phyloP scores from a whole-genome alignment of 2,329 filamentous ascomycete genomes.

The Aspergillus clavatus region DNA sequence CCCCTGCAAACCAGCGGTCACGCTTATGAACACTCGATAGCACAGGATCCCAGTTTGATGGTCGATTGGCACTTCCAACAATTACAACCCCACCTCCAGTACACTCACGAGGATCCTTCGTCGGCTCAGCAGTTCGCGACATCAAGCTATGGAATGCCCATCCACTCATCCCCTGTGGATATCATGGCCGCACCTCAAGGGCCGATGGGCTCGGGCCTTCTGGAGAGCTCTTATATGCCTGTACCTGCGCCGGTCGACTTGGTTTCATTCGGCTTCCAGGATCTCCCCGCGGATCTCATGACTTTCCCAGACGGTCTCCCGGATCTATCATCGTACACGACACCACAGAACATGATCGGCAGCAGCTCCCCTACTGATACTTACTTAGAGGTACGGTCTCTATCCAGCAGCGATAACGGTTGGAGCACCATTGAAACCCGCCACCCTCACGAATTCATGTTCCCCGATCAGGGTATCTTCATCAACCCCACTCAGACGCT shows the following conservation, averaged over 20 bases:
- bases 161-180: constrained; percentile 49
- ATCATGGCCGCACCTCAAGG: constrained; percentile 56
- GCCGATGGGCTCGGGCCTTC: constrained; percentile 55
- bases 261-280: constrained; percentile 69
- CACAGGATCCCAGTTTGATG: constrained; percentile 42
- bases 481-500: constrained; percentile 91
- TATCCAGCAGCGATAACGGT: constrained; percentile 79
- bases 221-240: constrained; percentile 59
- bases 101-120: constrained; percentile 50
- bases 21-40: constrained; percentile 40
- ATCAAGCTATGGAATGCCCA: constrained; percentile 51
- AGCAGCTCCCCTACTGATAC: constrained; percentile 69
- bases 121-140: constrained; percentile 51
- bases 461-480: constrained; percentile 61
- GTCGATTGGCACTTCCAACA: constrained; percentile 45
- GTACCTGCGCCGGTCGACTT: constrained; percentile 56
- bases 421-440: constrained; percentile 79
- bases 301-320: constrained; percentile 50
- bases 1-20: constrained; percentile 43
- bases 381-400: constrained; percentile 79
- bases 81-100: constrained; percentile 36
- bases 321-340: constrained; percentile 37
- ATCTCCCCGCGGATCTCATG: constrained; percentile 68
- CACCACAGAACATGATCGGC: constrained; percentile 41
- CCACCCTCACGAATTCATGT: constrained; percentile 64